These are phyloP conservation scores for Colletotrichum lupini DNA, from an alignment of 2,329 filamentous ascomycete species.

Conservation along the genomic window DNA sequence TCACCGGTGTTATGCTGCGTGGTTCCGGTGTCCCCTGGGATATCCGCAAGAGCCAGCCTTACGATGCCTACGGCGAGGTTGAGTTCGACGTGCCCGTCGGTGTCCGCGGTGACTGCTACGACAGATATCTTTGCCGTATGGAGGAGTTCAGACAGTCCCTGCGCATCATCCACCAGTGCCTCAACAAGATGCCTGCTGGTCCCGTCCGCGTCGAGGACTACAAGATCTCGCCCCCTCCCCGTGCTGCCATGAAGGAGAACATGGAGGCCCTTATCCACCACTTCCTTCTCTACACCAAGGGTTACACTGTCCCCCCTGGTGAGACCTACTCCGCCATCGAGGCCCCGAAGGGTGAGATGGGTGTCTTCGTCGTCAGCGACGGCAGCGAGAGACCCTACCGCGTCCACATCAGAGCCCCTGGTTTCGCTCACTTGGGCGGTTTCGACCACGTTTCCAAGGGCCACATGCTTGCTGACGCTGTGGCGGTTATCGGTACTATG, in stretches of 20 bases:
- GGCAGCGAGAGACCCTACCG: slow-evolving; percentile 96
- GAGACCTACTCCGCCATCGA: slow-evolving; percentile 99
- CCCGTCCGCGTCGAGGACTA: slow-evolving; percentile 98
- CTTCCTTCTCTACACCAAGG: slow-evolving; percentile 98
- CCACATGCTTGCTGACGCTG: slow-evolving; percentile 94
- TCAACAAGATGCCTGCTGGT: slow-evolving; percentile 98
- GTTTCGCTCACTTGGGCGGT: slow-evolving; percentile 92
- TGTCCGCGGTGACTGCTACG: slow-evolving; percentile 98
- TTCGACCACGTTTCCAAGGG: slow-evolving; percentile 95
- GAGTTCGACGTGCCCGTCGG: slow-evolving; percentile 98
- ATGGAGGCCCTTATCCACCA: slow-evolving; percentile 99
- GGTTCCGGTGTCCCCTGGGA: slow-evolving; percentile 97
- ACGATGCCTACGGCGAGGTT: slow-evolving; percentile 97
- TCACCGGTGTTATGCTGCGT: slow-evolving; percentile 97
- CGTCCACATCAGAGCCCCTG: slow-evolving; percentile 96
- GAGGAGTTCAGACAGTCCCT: slow-evolving; percentile 99
- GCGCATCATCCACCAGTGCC: slow-evolving; percentile 97
- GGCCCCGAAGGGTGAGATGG: slow-evolving; percentile 99
- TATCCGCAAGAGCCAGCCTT: slow-evolving; percentile 94
- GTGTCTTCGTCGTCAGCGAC: slow-evolving; percentile 94
- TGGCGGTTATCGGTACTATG: slow-evolving; percentile 93
- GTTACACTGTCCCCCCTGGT: slow-evolving; percentile 94
- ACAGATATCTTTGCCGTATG: slow-evolving; percentile 99
- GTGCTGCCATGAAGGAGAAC: slow-evolving; percentile 99
- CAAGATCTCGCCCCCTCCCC: slow-evolving; percentile 96